A percentile compares a stretch with the other conserved stretches of the same genome.
Conservation (phyloP, 176 grass and related monocot genomes). For the Musa beccarii region DNA sequence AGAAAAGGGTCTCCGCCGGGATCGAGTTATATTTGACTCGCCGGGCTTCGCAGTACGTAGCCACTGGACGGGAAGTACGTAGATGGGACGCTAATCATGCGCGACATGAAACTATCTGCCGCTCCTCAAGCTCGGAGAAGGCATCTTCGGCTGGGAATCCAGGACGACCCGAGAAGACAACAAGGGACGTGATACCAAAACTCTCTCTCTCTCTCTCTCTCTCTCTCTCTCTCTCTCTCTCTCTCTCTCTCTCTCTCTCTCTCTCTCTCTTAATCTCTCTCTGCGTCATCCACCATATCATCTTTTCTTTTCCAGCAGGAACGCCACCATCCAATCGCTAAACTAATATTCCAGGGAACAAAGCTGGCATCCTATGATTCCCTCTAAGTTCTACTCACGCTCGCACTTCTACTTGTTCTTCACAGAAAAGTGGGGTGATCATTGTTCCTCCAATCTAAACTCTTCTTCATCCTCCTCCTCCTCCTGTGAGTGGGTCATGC, state of each 20-base stretch:
- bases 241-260: too few relatives aligned
- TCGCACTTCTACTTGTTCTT: background rate
- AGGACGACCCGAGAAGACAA: background rate
- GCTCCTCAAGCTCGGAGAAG: background rate
- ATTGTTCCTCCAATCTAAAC: background rate
- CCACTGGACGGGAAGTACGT: background rate
- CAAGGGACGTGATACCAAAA: too few relatives aligned
- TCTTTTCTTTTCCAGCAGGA: too few relatives aligned
- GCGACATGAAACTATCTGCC: background rate
- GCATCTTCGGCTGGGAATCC: constrained; percentile 2
- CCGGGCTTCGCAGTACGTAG: background rate
- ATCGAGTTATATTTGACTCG: background rate
- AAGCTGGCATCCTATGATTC: background rate
- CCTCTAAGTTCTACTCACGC: background rate
- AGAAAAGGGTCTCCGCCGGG: background rate
- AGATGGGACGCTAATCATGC: constrained; percentile 1
- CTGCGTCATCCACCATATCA: too few relatives aligned
- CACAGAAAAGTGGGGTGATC: background rate
- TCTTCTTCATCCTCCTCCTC: too few relatives aligned
- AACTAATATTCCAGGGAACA: background rate
- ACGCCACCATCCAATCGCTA: too few relatives aligned
- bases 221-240: too few relatives aligned
- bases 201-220: too few relatives aligned
- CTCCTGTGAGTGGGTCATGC: too few relatives aligned
- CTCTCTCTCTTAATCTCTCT: too few relatives aligned